Evolutionary conservation across 2,329 filamentous ascomycete species (phyloP).

Genomic region (Beauveria sp.): DNA sequence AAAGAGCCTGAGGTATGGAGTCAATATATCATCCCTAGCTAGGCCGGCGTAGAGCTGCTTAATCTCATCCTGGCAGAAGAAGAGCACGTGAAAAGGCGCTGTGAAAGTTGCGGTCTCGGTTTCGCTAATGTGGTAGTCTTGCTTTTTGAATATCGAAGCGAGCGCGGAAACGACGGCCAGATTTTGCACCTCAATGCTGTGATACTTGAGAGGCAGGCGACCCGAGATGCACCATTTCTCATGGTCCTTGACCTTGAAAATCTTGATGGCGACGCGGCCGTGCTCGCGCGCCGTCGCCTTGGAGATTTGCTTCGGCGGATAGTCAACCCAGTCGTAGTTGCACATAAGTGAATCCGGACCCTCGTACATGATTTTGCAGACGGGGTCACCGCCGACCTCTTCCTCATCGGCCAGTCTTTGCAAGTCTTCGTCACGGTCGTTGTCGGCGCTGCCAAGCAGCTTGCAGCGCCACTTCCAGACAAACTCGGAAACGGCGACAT

Average conservation of each 20-base stretch:
- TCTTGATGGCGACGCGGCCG: conserved; percentile 35
- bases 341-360: conserved; percentile 19
- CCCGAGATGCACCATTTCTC: conserved; percentile 32
- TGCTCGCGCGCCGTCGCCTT: conserved; percentile 29
- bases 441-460: conserved; percentile 15
- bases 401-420: conserved; percentile 10
- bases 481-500: conserved; percentile 19
- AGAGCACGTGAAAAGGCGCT: conserved; percentile 34
- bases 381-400: conserved; percentile 21
- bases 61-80: conserved; percentile 38
- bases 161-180: conserved; percentile 32
- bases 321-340: conserved; percentile 31
- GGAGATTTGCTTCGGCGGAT: conserved; percentile 35
- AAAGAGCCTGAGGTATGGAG: conserved; percentile 32
- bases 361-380: conserved; percentile 34
- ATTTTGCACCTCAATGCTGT: conserved; percentile 36
- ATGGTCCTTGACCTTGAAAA: conserved; percentile 39
- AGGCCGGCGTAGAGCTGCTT: conserved; percentile 23
- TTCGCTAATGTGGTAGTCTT: conserved; percentile 31
- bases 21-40: conserved; percentile 21
- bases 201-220: conserved; percentile 30
- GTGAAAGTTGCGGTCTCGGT: conserved; percentile 29
- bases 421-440: conserved; percentile 14
- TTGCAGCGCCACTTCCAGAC: conserved; percentile 27
- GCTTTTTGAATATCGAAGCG: conserved; percentile 35